Percentiles rank a stretch among this genome's conserved stretches.
Evolutionary conservation across 208 protist species (phyloP).

Genomic region (Blastocrithidia nonstop): DNA sequence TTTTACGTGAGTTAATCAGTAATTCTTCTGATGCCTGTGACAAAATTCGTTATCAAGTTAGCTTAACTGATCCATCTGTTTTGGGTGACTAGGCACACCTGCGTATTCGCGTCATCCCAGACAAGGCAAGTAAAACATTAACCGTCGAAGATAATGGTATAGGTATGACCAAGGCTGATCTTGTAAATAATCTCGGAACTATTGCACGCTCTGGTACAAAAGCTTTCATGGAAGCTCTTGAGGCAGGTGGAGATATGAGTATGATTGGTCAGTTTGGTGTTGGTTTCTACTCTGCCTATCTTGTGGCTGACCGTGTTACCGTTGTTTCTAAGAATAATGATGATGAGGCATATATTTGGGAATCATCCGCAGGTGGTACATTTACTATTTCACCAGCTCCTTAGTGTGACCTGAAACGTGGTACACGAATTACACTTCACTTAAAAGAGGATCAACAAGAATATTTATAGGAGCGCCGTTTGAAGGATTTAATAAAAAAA

Average conservation of each 20-base stretch:
- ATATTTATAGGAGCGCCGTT: conserved; percentile 84
- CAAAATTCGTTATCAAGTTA: conserved; percentile 98
- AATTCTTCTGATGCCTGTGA: conserved; percentile 99
- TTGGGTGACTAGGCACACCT: conserved; percentile 65
- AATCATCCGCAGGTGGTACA: conserved; percentile 87
- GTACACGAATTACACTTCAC: conserved; percentile 93
- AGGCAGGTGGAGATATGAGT: conserved; percentile 50
- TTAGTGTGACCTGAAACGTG: conserved; percentile 90
- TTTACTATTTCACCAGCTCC: conserved; percentile 89
- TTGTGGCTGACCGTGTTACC: conserved; percentile 96
- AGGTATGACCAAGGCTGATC: conserved; percentile 98
- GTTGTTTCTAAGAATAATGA: conserved; percentile 92
- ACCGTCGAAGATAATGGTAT: conserved; percentile 96
- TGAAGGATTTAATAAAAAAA: conserved; percentile 93
- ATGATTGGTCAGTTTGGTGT: conserved; percentile 99
- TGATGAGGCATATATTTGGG: conserved; percentile 93
- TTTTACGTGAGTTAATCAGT: conserved; percentile 99
- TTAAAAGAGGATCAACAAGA: conserved; percentile 93
- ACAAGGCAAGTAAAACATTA: conserved; percentile 86
- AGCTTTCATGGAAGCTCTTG: conserved; percentile 86
- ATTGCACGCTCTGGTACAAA: conserved; percentile 99
- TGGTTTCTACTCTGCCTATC: conserved; percentile 99
- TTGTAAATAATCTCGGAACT: conserved; percentile 97
- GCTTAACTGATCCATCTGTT: conserved; percentile 86
- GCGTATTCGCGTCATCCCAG: conserved; percentile 85